phyloP scores from a whole-genome alignment of 179 eudicot species.

The Beta macrorhiza region DNA sequence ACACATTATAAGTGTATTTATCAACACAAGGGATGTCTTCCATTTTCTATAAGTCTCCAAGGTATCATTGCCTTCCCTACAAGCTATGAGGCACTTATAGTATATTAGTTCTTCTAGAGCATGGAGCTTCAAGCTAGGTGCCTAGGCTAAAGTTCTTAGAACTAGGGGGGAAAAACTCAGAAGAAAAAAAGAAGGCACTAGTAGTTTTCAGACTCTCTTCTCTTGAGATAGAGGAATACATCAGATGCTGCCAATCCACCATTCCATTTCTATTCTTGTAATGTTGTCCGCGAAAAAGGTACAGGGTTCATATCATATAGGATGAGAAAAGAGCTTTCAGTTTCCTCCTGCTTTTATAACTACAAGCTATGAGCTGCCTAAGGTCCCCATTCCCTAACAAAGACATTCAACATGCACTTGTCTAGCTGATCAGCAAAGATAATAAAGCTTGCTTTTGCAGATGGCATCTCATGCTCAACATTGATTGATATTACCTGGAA shows the following conservation, averaged over 20 bases:
- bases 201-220: conserved; percentile 1
- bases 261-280: background rate
- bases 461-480: background rate
- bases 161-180: background rate
- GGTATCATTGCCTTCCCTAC: background rate
- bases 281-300: background rate
- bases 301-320: background rate
- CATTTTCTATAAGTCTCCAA: background rate
- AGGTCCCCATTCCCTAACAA: background rate
- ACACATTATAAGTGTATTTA: background rate
- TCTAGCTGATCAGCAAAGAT: background rate
- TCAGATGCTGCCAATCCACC: background rate
- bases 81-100: background rate
- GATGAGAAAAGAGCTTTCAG: background rate
- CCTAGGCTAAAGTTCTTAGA: background rate
- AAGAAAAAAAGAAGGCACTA: no score
- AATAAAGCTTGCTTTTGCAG: background rate
- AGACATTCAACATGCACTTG: background rate
- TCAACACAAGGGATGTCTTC: background rate
- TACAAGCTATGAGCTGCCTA: background rate
- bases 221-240: background rate
- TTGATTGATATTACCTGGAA: background rate
- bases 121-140: conserved; percentile 1
- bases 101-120: background rate
- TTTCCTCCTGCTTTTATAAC: background rate